Conservation (phyloP, 2,329 filamentous ascomycete genomes). For the Xylariales sp. region DNA sequence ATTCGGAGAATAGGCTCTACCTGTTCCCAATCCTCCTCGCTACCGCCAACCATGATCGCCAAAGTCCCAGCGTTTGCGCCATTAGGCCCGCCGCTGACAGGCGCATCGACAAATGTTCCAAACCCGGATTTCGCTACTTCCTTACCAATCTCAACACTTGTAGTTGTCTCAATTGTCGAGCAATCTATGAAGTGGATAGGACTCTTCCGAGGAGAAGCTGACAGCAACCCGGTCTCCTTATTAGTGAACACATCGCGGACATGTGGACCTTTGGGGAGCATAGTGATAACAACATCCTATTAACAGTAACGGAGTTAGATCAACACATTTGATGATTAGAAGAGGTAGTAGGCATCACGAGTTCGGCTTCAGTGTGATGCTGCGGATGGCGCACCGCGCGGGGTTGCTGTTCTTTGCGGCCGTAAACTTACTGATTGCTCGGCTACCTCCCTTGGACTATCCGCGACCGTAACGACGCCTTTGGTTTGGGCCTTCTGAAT, state of each 20-base stretch:
- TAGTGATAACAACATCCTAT: constrained; percentile 33
- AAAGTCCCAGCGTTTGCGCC: constrained; percentile 28
- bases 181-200: constrained; percentile 34
- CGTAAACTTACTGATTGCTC: constrained; percentile 30
- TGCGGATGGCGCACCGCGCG: background rate
- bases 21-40: constrained; percentile 29
- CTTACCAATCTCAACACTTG: constrained; percentile 29
- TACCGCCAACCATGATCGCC: constrained; percentile 31
- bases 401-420: background rate
- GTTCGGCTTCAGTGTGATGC: background rate
- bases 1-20: constrained; percentile 26
- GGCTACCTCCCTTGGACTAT: constrained; percentile 28
- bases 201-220: constrained; percentile 23
- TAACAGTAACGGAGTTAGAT: background rate
- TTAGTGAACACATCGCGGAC: constrained; percentile 34
- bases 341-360: background rate
- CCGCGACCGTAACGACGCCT: constrained; percentile 18
- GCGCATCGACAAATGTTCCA: constrained; percentile 32
- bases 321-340: background rate
- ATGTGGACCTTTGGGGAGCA: constrained; percentile 29
- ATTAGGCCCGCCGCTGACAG: constrained; percentile 33
- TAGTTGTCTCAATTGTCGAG: constrained; percentile 29
- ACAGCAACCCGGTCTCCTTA: constrained; percentile 25
- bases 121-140: constrained; percentile 22
- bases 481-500: constrained; percentile 20